Conservation (phyloP, 1,284 basidiomycete species). For the Puccinia sorghi region DNA sequence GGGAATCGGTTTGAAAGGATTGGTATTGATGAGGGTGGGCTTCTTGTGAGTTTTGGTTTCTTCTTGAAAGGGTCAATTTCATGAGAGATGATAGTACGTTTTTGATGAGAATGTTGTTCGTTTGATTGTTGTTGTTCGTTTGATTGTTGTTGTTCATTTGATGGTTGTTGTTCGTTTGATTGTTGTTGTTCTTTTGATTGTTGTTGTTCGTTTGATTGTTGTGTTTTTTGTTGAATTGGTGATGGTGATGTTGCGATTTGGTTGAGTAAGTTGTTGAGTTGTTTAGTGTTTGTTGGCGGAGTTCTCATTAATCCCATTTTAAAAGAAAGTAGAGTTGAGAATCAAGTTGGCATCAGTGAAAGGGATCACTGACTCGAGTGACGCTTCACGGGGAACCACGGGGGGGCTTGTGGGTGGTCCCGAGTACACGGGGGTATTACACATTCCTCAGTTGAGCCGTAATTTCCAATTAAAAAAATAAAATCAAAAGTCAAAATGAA, state of each 20-base stretch:
- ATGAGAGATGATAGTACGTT: not conserved
- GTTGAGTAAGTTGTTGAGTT: conserved; percentile 1
- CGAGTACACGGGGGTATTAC: too few species aligned
- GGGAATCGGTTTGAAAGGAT: not conserved
- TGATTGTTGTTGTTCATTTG: not conserved
- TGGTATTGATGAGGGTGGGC: not conserved
- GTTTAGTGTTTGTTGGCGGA: not conserved
- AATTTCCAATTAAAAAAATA: too few species aligned
- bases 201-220: not conserved
- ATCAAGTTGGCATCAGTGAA: too few species aligned
- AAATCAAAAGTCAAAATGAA: not conserved
- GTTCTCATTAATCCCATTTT: conserved; percentile 15
- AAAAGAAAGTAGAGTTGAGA: not conserved
- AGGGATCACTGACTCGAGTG: too few species aligned
- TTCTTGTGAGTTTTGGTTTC: conserved; percentile 17
- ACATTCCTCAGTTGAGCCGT: too few species aligned
- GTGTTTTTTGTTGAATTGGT: not conserved
- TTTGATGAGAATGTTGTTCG: not conserved
- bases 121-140: not conserved
- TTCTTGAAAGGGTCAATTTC: conserved; percentile 27
- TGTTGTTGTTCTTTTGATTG: not conserved
- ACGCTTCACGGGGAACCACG: too few species aligned
- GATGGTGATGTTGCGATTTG: not conserved
- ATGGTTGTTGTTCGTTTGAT: not conserved
- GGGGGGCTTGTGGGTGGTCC: too few species aligned